Conservation (phyloP, 192 early-diverging fungal species). For the Ramicandelaber brevisporus region DNA sequence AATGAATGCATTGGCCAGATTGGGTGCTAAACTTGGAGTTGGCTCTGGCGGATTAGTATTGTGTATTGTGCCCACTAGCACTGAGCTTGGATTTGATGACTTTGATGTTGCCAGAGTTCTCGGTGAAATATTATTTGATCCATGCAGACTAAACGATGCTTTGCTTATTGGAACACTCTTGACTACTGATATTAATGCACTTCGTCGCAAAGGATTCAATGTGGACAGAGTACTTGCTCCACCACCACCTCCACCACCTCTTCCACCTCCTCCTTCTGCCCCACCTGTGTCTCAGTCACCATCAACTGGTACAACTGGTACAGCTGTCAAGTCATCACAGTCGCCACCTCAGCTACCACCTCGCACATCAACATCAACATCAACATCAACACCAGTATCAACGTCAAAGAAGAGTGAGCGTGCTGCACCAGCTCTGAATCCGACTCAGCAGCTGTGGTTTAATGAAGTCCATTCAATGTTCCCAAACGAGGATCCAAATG, state of each 20-base stretch:
- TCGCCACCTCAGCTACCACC: too few species aligned
- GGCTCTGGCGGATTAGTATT: slow-evolving; percentile 3
- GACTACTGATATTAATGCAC: slow-evolving; percentile 30
- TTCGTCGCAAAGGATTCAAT: slow-evolving; percentile 46
- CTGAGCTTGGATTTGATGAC: slow-evolving; percentile 29
- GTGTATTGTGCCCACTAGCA: slow-evolving; percentile 9
- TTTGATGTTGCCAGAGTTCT: slow-evolving; percentile 59
- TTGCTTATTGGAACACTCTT: slow-evolving; percentile 51
- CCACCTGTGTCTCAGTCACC: too few species aligned
- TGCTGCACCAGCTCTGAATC: not conserved
- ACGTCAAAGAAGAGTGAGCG: too few species aligned
- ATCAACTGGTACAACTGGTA: too few species aligned
- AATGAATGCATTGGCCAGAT: too few species aligned
- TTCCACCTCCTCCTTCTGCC: slow-evolving; percentile 1
- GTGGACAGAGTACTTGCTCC: slow-evolving; percentile 31
- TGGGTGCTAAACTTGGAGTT: too few species aligned
- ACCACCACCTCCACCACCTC: not conserved
- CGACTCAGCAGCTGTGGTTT: slow-evolving; percentile 1
- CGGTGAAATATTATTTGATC: slow-evolving; percentile 34
- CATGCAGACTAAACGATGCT: slow-evolving; percentile 46
- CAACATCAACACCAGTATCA: not conserved
- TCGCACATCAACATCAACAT: not conserved
- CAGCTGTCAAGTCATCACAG: too few species aligned
- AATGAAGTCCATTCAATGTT: slow-evolving; percentile 24
- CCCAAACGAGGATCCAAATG: too few species aligned